phyloP scores from a whole-genome alignment of 2,329 filamentous ascomycete genomes.

The Zalaria obscura region DNA sequence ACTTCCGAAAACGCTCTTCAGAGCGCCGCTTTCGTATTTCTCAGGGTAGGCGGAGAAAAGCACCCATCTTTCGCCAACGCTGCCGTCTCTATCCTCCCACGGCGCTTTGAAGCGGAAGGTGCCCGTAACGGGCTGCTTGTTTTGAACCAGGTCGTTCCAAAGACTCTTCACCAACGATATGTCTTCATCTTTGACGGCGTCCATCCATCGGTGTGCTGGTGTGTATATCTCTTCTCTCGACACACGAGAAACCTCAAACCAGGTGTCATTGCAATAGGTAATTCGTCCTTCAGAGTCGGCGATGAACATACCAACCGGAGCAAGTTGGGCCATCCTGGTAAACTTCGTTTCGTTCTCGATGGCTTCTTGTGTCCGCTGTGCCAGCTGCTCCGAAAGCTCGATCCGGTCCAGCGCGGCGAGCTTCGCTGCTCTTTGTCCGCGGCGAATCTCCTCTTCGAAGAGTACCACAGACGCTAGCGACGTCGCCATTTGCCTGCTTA shows the following conservation, averaged over 20 bases:
- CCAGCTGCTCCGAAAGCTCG: slow-evolving; percentile 62
- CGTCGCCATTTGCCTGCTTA: slow-evolving; percentile 63
- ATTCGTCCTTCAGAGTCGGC: slow-evolving; percentile 58
- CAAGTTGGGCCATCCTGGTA: slow-evolving; percentile 71
- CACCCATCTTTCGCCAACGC: slow-evolving; percentile 53
- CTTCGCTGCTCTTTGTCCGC: slow-evolving; percentile 58
- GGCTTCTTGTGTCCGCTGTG: slow-evolving; percentile 43
- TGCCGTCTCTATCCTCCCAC: slow-evolving; percentile 44
- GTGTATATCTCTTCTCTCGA: slow-evolving; percentile 5
- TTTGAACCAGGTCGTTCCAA: slow-evolving; percentile 50
- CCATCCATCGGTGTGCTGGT: slow-evolving; percentile 45
- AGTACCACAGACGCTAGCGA: slow-evolving; percentile 69
- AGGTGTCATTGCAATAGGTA: slow-evolving; percentile 71
- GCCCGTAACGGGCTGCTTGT: slow-evolving; percentile 49
- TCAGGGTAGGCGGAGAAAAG: slow-evolving; percentile 66
- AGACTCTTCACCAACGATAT: slow-evolving; percentile 41
- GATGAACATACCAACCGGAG: slow-evolving; percentile 75
- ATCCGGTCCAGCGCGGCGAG: slow-evolving; percentile 64
- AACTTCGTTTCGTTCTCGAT: slow-evolving; percentile 59
- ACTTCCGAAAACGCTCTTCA: slow-evolving; percentile 66
- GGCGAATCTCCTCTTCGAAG: slow-evolving; percentile 69
- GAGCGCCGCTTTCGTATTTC: slow-evolving; percentile 44
- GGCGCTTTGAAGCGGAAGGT: slow-evolving; percentile 64
- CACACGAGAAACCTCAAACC: slow-evolving; percentile 47
- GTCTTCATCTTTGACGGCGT: slow-evolving; percentile 56